Evolutionary conservation across 2,329 filamentous ascomycete genomes (phyloP).

Genomic region (Trichophyton rubrum): DNA sequence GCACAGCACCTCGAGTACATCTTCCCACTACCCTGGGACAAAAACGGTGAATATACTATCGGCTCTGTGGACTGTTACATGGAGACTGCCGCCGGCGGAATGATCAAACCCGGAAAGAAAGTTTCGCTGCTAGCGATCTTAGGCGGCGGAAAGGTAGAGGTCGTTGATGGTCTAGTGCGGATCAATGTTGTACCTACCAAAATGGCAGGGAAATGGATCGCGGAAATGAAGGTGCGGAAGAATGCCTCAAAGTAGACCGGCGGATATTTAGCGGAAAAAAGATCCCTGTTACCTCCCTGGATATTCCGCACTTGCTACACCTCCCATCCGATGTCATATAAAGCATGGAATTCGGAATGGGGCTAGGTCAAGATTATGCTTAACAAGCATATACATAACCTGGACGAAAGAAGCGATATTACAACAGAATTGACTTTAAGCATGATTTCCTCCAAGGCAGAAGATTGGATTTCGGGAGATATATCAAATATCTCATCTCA

Average conservation of each 20-base stretch:
- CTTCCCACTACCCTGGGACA: conserved; percentile 80
- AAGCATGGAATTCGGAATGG: background rate
- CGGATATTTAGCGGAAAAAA: background rate
- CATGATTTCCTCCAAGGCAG: background rate
- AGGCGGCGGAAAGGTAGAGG: conserved; percentile 62
- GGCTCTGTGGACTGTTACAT: conserved; percentile 72
- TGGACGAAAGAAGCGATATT: background rate
- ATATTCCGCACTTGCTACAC: background rate
- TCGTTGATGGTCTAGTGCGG: conserved; percentile 73
- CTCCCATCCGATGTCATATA: background rate
- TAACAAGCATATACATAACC: background rate
- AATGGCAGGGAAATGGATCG: conserved; percentile 62
- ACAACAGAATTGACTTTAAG: too few relatives aligned
- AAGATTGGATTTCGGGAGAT: background rate
- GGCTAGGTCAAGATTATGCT: background rate
- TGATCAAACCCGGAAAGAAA: conserved; percentile 86
- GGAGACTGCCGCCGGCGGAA: conserved; percentile 64
- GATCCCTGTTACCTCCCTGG: too few relatives aligned
- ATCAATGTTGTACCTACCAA: conserved; percentile 69
- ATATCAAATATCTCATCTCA: background rate
- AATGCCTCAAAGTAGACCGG: conserved; percentile 2
- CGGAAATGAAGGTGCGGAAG: conserved; percentile 69
- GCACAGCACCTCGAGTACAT: conserved; percentile 72
- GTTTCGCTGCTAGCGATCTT: conserved; percentile 63
- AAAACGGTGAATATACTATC: conserved; percentile 50